Base-by-base conservation (phyloP, 1,284 basidiomycete genomes). In the Cystobasidium pallidum region DNA sequence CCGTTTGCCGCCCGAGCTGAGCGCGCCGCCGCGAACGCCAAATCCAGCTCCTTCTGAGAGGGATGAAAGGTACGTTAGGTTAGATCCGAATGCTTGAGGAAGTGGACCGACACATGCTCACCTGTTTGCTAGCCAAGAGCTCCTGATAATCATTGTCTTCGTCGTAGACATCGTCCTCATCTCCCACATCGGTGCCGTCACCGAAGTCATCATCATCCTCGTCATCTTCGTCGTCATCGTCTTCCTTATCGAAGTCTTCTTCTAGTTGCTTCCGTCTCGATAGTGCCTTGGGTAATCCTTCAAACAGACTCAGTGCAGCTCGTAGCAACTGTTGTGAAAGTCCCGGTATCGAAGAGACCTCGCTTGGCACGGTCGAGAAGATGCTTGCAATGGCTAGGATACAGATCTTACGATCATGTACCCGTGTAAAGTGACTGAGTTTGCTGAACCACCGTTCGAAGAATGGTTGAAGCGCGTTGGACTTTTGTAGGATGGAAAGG, bases 361-460 rank as follows among this genome's bases (percentile, higher is more conserved):
- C 78, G 17, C 80, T 79, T 1, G 86, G 84, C 21, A 87, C 83
- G 80, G 91, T 82, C 80, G 91, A 89, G 78, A 93, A 83, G 71
- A 92, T 80, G 47, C 87, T 86, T 75, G 88, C 90, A 73, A 94
- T 82, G 10, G 91, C 87, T 72, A 91, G 80, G 63, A 93, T 86
- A 74, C 86, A 87, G 70, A 95, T 83, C 81, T 91, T 93, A 85
- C 92, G 92, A 81, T 94, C 92, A 80, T 95, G 91, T 45, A 94
- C 91, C n/a, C 91, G 86, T 2, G 89, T 90, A 54, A 93, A 84
- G 61, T 84, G 85, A 34, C 84, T 82, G 26, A 87, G 84, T 59
- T 83, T 82, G 70, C 86, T 87, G 80, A 92, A 89, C 89, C 91
- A 92, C 74, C 84, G 84, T 77, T 90, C 87, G 79, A 95, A 92